Evolutionary conservation across 1,284 basidiomycete genomes (phyloP).

Genomic region (Pterulicium gracile): DNA sequence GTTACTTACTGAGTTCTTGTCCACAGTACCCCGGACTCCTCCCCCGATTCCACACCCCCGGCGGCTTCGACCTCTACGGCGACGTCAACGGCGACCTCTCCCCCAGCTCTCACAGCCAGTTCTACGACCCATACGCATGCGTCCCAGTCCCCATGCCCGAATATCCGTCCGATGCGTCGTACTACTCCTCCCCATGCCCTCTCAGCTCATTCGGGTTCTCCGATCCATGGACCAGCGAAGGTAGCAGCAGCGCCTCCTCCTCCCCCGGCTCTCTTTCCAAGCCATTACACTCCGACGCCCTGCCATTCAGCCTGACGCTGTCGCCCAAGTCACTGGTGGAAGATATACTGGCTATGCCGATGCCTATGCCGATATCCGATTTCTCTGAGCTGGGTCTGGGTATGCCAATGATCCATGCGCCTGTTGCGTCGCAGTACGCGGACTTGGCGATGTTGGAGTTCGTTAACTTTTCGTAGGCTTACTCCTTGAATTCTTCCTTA

Average conservation of each 20-base stretch:
- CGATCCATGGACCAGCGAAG: background rate
- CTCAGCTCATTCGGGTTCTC: background rate
- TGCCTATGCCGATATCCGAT: background rate
- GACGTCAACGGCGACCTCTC: no score
- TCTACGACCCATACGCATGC: no score
- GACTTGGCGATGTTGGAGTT: slow-evolving; percentile 6
- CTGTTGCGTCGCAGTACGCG: background rate
- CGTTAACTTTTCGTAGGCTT: no score
- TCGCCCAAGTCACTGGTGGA: background rate
- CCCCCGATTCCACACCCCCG: no score
- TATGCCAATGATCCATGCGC: background rate
- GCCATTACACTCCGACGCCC: background rate
- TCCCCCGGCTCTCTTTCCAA: background rate
- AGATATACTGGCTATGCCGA: background rate
- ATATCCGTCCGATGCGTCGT: background rate
- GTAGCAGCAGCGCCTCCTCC: background rate
- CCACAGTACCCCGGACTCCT: no score
- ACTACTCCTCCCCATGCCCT: background rate
- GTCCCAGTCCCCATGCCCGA: background rate
- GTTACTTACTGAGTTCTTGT: background rate
- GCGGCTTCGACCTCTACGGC: no score
- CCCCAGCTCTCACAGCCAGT: no score
- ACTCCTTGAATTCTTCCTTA: no score
- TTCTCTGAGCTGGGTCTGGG: no score
- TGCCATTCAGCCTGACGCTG: background rate